A percentile compares a stretch with the other conserved stretches of the same genome.
Conservation (phyloP, 805 yeast species). For the Saturnispora zaruensis region DNA sequence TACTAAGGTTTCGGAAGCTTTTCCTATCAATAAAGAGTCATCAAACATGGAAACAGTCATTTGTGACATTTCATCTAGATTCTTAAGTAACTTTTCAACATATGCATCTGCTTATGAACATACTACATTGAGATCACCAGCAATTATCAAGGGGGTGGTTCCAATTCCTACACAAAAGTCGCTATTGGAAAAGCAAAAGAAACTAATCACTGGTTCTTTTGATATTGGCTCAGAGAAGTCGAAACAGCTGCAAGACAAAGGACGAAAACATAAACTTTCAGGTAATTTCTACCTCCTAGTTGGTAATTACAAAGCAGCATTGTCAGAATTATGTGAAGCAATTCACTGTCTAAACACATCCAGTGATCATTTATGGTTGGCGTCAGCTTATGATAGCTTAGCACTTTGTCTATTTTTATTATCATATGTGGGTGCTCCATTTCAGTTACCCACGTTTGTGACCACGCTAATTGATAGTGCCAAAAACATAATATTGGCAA, state of each 20-base stretch:
- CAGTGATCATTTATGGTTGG: slow-evolving; percentile 82
- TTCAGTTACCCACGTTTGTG: slow-evolving; percentile 36
- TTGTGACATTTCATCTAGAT: slow-evolving; percentile 62
- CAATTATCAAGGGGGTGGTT: slow-evolving; percentile 29
- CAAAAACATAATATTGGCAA: slow-evolving; percentile 20
- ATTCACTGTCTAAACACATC: slow-evolving; percentile 46
- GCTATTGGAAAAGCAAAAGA: slow-evolving; percentile 19
- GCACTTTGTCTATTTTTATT: slow-evolving; percentile 58
- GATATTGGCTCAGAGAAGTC: slow-evolving; percentile 29
- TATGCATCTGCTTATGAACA: slow-evolving; percentile 70
- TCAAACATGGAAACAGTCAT: slow-evolving; percentile 49
- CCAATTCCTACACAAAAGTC: slow-evolving; percentile 8
- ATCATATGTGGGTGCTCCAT: slow-evolving; percentile 45
- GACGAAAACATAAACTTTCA: slow-evolving; percentile 66
- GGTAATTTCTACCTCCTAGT: slow-evolving; percentile 75
- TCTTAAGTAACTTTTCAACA: slow-evolving; percentile 53
- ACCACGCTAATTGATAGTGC: slow-evolving; percentile 18
- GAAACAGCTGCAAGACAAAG: slow-evolving; percentile 40
- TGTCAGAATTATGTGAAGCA: slow-evolving; percentile 69
- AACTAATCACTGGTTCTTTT: slow-evolving; percentile 24
- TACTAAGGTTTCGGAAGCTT: slow-evolving; percentile 9
- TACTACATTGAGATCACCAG: slow-evolving; percentile 78
- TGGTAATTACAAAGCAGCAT: slow-evolving; percentile 67
- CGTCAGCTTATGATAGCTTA: slow-evolving; percentile 75
- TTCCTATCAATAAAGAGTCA: slow-evolving; percentile 15